Base-by-base conservation (phyloP, 495 filamentous ascomycete genomes). In the Trichoderma asperelloides region DNA sequence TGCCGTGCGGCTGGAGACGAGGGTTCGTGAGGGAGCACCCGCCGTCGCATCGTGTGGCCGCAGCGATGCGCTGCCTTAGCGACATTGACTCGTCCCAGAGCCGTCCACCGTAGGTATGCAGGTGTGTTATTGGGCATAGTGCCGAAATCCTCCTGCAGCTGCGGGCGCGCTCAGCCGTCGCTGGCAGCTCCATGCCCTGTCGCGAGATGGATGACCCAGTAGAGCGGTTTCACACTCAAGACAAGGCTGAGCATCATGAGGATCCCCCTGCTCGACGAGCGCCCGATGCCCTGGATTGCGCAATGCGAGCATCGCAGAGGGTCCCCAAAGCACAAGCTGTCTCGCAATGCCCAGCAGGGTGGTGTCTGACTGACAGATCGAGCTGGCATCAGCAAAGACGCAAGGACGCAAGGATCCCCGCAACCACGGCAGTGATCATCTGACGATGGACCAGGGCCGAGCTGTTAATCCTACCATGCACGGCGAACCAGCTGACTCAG, bases 321-420 rank as follows among this genome's bases (percentile, higher is more conserved):
- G 43, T n/a, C 15, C 43, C 43, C 55, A 18, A 27, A 12, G 55
- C 55, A 12, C 23, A 28, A 11, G 11, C 1, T 13, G 9, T n/a
- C 55, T 28, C 27, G 15, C 23, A 21, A 60, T 60, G 1, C 23
- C 8, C 23, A 60, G 55, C n/a, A 55, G 49, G 49, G 49, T n/a
- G 49, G 49, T 60, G n/a, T 23, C 16, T 15, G 45, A 21, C 0
- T 27, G 23, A 60, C 16, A 25, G 25, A 60, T 60, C 55, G 55
- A 21, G 27, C 25, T 60, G 23, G 27, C 27, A n/a, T 15, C 55
- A 27, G 55, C 27, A 25, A 60, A 9, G 33, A 7, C 33, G 33
- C 33, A 60, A 18, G 23, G 47, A 51, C 25, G 55, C 55, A 60
- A 60, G 55, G 55, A 60, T 60, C 55, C 55, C 55, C 55, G 55